These are phyloP conservation scores for Chytridiales sp. DNA, from an alignment of 371 early-diverging fungal genomes.

Conservation along the genomic window DNA sequence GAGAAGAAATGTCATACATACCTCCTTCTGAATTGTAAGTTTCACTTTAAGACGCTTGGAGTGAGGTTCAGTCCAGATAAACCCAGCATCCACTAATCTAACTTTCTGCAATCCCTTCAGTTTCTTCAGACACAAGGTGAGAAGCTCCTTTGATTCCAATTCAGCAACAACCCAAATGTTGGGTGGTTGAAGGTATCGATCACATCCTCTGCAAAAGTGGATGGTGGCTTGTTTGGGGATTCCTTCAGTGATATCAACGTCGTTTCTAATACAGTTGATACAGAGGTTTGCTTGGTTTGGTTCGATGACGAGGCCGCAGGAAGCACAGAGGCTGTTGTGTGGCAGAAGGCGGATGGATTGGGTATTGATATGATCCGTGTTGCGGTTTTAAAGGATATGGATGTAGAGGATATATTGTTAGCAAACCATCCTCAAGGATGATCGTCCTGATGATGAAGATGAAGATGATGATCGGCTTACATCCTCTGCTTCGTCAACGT, in stretches of 20 bases:
- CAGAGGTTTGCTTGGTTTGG: constrained; percentile 99
- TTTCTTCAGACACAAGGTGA: constrained; percentile 93
- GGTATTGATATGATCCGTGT: too few relatives aligned
- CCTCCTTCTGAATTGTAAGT: constrained; percentile 97
- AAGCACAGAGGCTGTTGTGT: constrained; percentile 84
- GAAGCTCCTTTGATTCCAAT: constrained; percentile 91
- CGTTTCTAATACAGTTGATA: constrained; percentile 93
- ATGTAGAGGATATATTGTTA: neutral
- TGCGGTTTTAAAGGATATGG: constrained; percentile 3
- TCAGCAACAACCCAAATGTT: constrained; percentile 86
- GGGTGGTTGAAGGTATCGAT: constrained; percentile 93
- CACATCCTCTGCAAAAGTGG: constrained; percentile 95
- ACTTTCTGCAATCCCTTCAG: constrained; percentile 89
- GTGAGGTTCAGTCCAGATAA: constrained; percentile 99
- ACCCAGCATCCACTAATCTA: constrained; percentile 95
- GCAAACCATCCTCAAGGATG: too few relatives aligned
- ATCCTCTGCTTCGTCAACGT: too few relatives aligned
- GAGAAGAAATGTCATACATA: constrained; percentile 23
- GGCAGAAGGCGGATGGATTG: too few relatives aligned
- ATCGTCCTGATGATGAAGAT: too few relatives aligned
- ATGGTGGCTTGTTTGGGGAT: constrained; percentile 95
- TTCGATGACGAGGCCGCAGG: constrained; percentile 94
- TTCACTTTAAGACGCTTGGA: constrained; percentile 93
- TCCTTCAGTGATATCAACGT: constrained; percentile 96
- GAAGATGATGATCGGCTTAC: too few relatives aligned